Conservation (phyloP, 768 basidiomycete species). For the Atractiella rhizophila region DNA sequence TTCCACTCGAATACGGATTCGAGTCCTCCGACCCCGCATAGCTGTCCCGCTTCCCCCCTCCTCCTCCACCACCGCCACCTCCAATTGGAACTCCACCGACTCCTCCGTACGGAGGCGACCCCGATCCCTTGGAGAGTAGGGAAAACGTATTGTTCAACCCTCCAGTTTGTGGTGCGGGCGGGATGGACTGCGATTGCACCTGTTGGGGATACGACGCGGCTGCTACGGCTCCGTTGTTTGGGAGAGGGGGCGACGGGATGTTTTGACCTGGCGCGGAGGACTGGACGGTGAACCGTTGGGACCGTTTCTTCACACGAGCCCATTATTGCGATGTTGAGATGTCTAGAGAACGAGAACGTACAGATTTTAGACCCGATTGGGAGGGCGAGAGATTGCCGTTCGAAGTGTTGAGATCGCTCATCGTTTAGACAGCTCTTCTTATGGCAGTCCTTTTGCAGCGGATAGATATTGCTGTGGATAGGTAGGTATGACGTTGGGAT, state of each 20-base stretch:
- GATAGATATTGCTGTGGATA: no score
- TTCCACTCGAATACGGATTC: no score
- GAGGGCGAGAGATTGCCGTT: slow-evolving; percentile 1
- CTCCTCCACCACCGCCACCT: not conserved
- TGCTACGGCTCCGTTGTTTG: no score
- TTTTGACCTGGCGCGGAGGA: not conserved
- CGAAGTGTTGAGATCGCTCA: not conserved
- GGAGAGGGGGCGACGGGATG: not conserved
- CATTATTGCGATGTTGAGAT: no score
- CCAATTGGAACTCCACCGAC: not conserved
- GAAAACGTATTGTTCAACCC: not conserved
- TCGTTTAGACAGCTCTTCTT: no score
- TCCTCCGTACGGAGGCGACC: not conserved
- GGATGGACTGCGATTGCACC: not conserved
- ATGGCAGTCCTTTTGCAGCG: no score
- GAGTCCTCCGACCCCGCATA: no score
- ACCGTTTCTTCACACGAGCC: no score
- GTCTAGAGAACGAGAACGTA: not conserved
- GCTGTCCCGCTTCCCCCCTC: not conserved
- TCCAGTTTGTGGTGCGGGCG: not conserved
- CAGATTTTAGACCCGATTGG: not conserved
- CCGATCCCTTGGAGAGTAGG: not conserved
- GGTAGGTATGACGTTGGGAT: no score
- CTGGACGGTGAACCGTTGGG: not conserved
- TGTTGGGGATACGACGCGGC: no score